These are phyloP conservation scores for Amphibolis antarctica DNA, from an alignment of 106 monocot species.

Conservation along the genomic window DNA sequence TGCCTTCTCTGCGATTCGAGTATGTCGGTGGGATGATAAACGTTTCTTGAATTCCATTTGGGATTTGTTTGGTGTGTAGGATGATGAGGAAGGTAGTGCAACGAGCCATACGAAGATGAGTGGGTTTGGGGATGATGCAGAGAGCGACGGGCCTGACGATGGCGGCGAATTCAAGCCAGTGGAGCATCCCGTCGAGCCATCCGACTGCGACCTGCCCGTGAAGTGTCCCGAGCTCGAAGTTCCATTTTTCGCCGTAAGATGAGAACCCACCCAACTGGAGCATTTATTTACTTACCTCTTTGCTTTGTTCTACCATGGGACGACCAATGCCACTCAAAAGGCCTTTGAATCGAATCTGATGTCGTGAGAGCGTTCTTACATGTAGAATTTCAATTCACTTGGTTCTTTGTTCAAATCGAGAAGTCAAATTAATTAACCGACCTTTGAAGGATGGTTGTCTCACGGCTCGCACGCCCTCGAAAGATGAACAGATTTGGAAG, in stretches of 20 bases:
- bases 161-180: conserved; percentile 20
- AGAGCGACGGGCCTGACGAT: background rate
- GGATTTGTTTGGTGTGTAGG: background rate
- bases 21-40: background rate
- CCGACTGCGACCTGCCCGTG: conserved; percentile 14
- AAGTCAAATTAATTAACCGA: too few species aligned
- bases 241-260: background rate
- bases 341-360: too few species aligned
- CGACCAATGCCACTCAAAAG: too few species aligned
- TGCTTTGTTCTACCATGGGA: too few species aligned
- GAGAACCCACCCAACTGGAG: background rate
- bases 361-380: too few species aligned
- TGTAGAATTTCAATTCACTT: too few species aligned
- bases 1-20: background rate
- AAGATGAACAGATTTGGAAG: background rate
- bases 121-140: background rate
- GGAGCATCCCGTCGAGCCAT: conserved; percentile 25
- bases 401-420: too few species aligned
- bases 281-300: too few species aligned
- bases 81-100: background rate
- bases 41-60: background rate
- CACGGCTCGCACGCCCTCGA: too few species aligned
- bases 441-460: too few species aligned
- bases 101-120: background rate
- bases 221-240: conserved; percentile 2